These are phyloP conservation scores for Boletus sp. DNA, from an alignment of 768 basidiomycete genomes.

Conservation along the genomic window DNA sequence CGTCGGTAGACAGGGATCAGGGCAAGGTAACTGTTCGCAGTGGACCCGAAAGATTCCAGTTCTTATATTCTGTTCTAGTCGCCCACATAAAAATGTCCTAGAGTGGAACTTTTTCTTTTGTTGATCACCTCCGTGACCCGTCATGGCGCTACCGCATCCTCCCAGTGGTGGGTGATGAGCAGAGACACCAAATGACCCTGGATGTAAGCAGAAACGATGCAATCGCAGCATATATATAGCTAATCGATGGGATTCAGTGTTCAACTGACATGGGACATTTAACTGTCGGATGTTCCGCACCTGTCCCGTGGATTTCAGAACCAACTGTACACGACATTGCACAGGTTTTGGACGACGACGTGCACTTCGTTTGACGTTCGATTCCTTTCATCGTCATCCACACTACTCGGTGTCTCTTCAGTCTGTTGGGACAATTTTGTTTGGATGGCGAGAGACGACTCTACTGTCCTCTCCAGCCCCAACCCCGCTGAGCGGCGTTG, in stretches of 20 bases:
- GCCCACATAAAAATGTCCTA: not conserved
- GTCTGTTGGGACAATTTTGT: not conserved
- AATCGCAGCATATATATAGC: conserved; percentile 17
- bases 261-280: not conserved
- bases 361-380: not conserved
- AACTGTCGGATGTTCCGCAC: not conserved
- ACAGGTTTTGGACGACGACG: conserved; percentile 24
- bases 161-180: conserved; percentile 25
- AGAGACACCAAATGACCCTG: not conserved
- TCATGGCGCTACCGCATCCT: conserved; percentile 10
- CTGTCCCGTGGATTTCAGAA: conserved; percentile 6
- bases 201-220: conserved; percentile 2
- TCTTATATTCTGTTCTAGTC: conserved; percentile 9
- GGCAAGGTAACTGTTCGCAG: conserved; percentile 22
- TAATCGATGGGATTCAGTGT: conserved; percentile 8
- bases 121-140: not conserved
- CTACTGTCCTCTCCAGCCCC: not conserved
- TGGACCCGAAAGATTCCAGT: conserved; percentile 1
- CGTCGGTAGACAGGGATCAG: conserved; percentile 20
- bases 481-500: not conserved
- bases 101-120: not conserved
- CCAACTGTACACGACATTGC: conserved; percentile 13
- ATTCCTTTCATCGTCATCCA: not conserved
- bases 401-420: not conserved
- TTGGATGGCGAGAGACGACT: not conserved